phyloP scores from a whole-genome alignment of 2,329 filamentous ascomycete genomes.

The Verticillium nonalfalfae region DNA sequence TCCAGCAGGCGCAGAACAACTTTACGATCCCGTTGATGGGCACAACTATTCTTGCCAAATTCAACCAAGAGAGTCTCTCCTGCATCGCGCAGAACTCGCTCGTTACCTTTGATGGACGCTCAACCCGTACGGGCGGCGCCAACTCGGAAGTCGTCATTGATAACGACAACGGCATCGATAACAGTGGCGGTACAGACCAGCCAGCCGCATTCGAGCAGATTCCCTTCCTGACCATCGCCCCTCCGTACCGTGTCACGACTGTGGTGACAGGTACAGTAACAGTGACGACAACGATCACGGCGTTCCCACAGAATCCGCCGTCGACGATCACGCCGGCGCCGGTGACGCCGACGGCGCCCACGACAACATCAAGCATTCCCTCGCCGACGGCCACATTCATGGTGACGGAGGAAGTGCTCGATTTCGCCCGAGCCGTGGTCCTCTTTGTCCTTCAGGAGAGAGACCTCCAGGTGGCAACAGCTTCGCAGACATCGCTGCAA shows the following conservation, averaged over 20 bases:
- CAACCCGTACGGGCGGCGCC: conserved; percentile 25
- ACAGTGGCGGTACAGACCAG: not conserved
- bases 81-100: conserved; percentile 84
- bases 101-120: conserved; percentile 68
- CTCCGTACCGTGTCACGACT: not conserved
- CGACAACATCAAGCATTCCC: conserved; percentile 12
- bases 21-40: conserved; percentile 73
- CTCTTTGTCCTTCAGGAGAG: conserved; percentile 56
- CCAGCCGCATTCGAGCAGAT: not conserved
- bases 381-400: conserved; percentile 30
- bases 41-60: conserved; percentile 64
- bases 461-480: conserved; percentile 40
- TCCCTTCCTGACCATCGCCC: not conserved
- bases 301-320: conserved; percentile 17
- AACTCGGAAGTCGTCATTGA: conserved; percentile 17
- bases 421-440: conserved; percentile 58
- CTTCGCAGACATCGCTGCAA: conserved; percentile 48
- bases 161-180: conserved; percentile 11
- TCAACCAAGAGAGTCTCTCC: conserved; percentile 69
- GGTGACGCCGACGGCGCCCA: conserved; percentile 12
- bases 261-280: conserved; percentile 17
- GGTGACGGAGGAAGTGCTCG: conserved; percentile 49
- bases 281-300: conserved; percentile 18
- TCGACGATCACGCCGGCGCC: conserved; percentile 13
- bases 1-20: conserved; percentile 56